These are phyloP conservation scores for Phytophthora hybrid DNA, from an alignment of 352 stramenopile genomes.

Conservation along the genomic window DNA sequence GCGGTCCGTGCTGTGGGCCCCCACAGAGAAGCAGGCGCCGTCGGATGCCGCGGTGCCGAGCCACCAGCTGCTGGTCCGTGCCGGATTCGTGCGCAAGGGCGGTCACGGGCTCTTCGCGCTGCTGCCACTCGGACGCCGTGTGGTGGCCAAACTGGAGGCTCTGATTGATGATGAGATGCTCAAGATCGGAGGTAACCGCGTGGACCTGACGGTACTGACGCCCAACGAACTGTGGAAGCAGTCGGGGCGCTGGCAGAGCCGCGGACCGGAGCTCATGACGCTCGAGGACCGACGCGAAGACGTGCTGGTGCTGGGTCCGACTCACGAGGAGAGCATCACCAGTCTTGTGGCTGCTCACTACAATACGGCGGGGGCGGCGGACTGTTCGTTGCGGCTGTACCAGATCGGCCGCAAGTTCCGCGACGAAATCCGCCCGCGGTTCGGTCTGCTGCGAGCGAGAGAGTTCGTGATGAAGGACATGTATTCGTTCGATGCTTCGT, in stretches of 20 bases:
- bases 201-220: slow-evolving; percentile 83
- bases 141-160: slow-evolving; percentile 80
- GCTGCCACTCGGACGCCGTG: slow-evolving; percentile 78
- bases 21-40: slow-evolving; percentile 80
- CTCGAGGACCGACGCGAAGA: slow-evolving; percentile 80
- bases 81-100: slow-evolving; percentile 88
- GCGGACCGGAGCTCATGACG: slow-evolving; percentile 85
- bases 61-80: slow-evolving; percentile 86
- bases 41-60: slow-evolving; percentile 84
- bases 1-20: slow-evolving; percentile 70
- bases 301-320: slow-evolving; percentile 75
- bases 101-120: slow-evolving; percentile 84
- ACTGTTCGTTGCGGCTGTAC: slow-evolving; percentile 79
- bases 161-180: slow-evolving; percentile 88
- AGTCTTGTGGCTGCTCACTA: slow-evolving; percentile 80
- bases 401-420: slow-evolving; percentile 91
- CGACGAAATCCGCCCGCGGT: slow-evolving; percentile 89
- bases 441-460: slow-evolving; percentile 80
- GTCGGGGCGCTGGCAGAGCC: slow-evolving; percentile 85
- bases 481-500: slow-evolving; percentile 89
- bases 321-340: slow-evolving; percentile 88
- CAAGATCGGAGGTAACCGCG: slow-evolving; percentile 82
- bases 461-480: slow-evolving; percentile 95
- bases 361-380: slow-evolving; percentile 34
- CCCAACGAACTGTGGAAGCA: slow-evolving; percentile 82